Conservation (phyloP, 2,329 filamentous ascomycete species). For the Zelopaecilomyces penicillatus region DNA sequence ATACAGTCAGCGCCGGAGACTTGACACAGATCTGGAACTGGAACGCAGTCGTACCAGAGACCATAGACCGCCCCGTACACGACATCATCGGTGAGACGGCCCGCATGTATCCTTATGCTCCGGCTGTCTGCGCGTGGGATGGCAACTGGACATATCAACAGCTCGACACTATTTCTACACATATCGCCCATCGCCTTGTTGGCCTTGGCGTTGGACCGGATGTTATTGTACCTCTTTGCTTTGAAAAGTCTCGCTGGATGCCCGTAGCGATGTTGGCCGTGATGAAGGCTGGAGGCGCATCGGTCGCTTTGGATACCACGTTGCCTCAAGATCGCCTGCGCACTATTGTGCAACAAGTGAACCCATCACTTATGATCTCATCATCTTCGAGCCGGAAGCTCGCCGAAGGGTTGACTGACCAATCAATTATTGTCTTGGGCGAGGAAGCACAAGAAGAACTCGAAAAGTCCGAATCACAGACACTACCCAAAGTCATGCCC, state of each 20-base stretch:
- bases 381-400: background rate
- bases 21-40: constrained; percentile 1
- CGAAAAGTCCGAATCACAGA: too few species aligned
- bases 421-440: too few species aligned
- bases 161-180: constrained; percentile 3
- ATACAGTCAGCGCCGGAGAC: constrained; percentile 1
- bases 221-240: constrained; percentile 1
- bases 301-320: background rate
- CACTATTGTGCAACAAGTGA: background rate
- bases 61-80: background rate
- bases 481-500: background rate
- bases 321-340: background rate
- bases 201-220: background rate
- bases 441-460: too few species aligned
- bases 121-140: constrained; percentile 4
- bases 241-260: constrained; percentile 5
- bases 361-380: too few species aligned
- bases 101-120: background rate
- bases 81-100: background rate
- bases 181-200: background rate
- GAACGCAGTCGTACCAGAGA: background rate
- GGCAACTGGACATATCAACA: constrained; percentile 3
- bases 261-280: constrained; percentile 1
- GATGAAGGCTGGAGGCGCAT: constrained; percentile 2
- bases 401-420: background rate